Conservation (phyloP, 2,329 filamentous ascomycete genomes). For the Exophiala viscosa region DNA sequence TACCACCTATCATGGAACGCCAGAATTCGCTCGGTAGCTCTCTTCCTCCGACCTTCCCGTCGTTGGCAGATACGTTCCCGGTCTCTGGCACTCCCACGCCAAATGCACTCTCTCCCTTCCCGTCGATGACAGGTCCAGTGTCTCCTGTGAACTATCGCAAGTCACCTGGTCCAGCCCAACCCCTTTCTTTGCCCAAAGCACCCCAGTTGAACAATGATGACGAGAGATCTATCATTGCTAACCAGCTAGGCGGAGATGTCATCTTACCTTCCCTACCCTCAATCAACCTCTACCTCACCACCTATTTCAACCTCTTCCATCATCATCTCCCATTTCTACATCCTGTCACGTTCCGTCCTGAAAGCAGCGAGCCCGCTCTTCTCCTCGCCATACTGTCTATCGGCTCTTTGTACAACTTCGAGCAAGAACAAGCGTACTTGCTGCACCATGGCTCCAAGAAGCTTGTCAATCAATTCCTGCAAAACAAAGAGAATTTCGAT, state of each 20-base stretch:
- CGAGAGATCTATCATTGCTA: conserved; percentile 82
- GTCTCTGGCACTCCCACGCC: conserved; percentile 67
- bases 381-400: conserved; percentile 90
- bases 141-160: conserved; percentile 67
- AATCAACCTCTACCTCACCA: conserved; percentile 87
- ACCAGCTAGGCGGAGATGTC: conserved; percentile 81
- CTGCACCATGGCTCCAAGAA: conserved; percentile 97
- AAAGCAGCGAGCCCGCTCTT: conserved; percentile 73
- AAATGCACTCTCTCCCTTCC: conserved; percentile 69
- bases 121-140: conserved; percentile 63
- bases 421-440: conserved; percentile 95
- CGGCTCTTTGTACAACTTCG: conserved; percentile 92
- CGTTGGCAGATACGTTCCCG: conserved; percentile 69
- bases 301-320: conserved; percentile 96
- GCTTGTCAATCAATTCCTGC: conserved; percentile 91
- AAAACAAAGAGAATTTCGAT: conserved; percentile 98
- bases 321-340: conserved; percentile 95
- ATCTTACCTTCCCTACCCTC: conserved; percentile 75
- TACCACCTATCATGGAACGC: conserved; percentile 67
- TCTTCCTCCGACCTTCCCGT: conserved; percentile 63
- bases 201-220: conserved; percentile 82
- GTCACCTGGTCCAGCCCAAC: conserved; percentile 65
- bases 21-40: conserved; percentile 56
- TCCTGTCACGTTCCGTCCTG: conserved; percentile 81
- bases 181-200: conserved; percentile 62